A percentile compares a stretch with the other conserved stretches of the same genome.
phyloP scores from a whole-genome alignment of 345 rosid species.

The Geranium brycei region DNA sequence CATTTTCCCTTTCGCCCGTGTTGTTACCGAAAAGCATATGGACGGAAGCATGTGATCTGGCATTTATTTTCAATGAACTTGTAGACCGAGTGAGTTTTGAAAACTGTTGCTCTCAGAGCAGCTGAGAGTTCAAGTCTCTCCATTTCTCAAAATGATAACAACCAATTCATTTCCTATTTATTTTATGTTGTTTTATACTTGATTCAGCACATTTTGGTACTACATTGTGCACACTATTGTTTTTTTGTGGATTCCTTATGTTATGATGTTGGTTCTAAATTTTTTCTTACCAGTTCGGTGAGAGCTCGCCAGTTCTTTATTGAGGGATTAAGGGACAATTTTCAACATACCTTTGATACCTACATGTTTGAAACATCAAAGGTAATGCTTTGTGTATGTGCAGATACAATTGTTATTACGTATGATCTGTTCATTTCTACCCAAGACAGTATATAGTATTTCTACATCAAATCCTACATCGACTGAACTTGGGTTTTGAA shows the following conservation, averaged over 20 bases:
- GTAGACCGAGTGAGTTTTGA: conserved; percentile 79
- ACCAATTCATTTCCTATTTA: not conserved
- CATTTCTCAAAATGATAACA: conserved; percentile 13
- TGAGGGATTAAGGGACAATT: conserved; percentile 74
- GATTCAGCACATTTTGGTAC: not conserved
- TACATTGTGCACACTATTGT: conserved; percentile 1
- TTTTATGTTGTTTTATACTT: conserved; percentile 3
- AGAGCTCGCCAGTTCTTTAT: conserved; percentile 88
- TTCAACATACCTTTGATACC: conserved; percentile 68
- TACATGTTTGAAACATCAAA: conserved; percentile 86
- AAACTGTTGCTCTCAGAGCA: conserved; percentile 72
- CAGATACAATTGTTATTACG: not conserved
- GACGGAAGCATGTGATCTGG: conserved; percentile 77
- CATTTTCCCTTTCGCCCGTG: conserved; percentile 62
- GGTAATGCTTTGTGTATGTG: conserved; percentile 28
- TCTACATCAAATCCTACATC: too few species aligned
- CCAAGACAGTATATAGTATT: too few species aligned
- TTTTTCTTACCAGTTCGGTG: conserved; percentile 58
- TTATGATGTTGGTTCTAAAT: conserved; percentile 20
- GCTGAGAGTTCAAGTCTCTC: conserved; percentile 85
- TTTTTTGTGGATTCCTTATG: not conserved
- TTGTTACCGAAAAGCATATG: conserved; percentile 59
- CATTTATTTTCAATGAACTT: conserved; percentile 84
- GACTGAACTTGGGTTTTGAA: too few species aligned
- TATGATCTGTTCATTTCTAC: too few species aligned